phyloP scores from a whole-genome alignment of 257 asterid genomes.

The Salvia rosmarinus region DNA sequence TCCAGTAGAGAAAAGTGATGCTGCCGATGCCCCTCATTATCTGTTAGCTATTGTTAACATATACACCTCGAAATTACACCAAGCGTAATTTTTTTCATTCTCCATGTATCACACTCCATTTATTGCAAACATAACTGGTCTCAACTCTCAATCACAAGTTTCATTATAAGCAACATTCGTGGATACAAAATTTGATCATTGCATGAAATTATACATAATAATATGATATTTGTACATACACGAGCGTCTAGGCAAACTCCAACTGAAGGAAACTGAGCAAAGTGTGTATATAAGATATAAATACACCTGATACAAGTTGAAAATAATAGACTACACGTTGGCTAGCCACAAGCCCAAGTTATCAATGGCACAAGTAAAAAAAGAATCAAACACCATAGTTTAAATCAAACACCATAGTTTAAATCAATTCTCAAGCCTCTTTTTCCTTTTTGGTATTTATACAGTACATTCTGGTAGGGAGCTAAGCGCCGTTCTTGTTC shows the following conservation, averaged over 20 bases:
- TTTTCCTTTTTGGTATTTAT: slow-evolving; percentile 32
- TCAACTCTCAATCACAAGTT: no score
- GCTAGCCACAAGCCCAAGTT: slow-evolving; percentile 9
- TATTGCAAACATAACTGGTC: no score
- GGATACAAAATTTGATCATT: no score
- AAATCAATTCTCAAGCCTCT: slow-evolving; percentile 27
- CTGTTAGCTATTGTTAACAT: no score
- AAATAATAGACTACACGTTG: slow-evolving; percentile 18
- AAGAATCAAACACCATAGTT: slow-evolving; percentile 33
- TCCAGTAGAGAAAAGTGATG: no score
- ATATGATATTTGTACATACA: no score
- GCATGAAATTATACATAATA: no score
- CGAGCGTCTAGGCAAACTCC: not conserved
- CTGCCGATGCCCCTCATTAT: no score
- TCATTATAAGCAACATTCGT: no score
- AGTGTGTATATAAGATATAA: not conserved
- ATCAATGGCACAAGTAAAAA: slow-evolving; percentile 28
- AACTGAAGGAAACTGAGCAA: slow-evolving; percentile 3
- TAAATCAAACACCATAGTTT: slow-evolving; percentile 26
- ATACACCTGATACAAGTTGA: slow-evolving; percentile 28
- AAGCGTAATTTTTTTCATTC: no score
- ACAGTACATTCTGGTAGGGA: slow-evolving; percentile 28
- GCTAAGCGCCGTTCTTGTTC: slow-evolving; percentile 75
- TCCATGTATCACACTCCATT: no score
- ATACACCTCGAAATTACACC: no score